Evolutionary conservation across 768 basidiomycete species (phyloP), one percentile per base, ranked within the genome.

Genomic region (Auricularia sp.): DNA sequence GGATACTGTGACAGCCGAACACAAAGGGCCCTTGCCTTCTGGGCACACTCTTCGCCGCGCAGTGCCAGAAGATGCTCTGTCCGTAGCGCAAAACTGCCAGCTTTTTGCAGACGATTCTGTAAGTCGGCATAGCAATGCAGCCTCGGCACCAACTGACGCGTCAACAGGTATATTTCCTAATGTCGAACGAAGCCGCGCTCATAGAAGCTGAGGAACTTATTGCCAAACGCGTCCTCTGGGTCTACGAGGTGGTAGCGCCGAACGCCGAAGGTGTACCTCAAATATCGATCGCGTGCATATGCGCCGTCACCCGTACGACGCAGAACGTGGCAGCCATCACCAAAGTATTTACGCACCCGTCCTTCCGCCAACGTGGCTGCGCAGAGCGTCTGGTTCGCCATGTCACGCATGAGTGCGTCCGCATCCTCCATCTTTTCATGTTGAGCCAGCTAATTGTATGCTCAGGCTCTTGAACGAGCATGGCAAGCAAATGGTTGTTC

Each of bases 341-440:
- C 47, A 91, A 91, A 71, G 88, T 91, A 0, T 87, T 77, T 69
- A 91, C 90, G 0, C 75, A 79, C 60, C 76, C 81, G 0, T 39
- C 68, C 1, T 86, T 82, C 79, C 77, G 86, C 51, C 71, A 79
- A 0, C 74, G 71, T 0, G 81, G 84, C 3, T 87, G 81, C 67
- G 89, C 90, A 0, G 83, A 83, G 69, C 78, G 81, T 8, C 80
- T 91, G 16, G 80, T 87, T 1, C 78, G 83, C 6, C 74, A 76
- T 16, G 86, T 89, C 29, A 83, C 82, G 68, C 73, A 77, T 66
- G 72, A 82, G 82, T 87, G 70, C 68, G 83, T 78, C 4, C 16
- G 34, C 23, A 36, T 29, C 21, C 29, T 36, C 21, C 4, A 29
- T 29, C 29, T 29, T 64, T 16, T 33, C 36, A 42, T 65, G 33